A percentile compares a stretch with the other conserved stretches of the same genome.
Evolutionary conservation across 768 basidiomycete species (phyloP).

Genomic region (Chalciporus pseudorubinellus): DNA sequence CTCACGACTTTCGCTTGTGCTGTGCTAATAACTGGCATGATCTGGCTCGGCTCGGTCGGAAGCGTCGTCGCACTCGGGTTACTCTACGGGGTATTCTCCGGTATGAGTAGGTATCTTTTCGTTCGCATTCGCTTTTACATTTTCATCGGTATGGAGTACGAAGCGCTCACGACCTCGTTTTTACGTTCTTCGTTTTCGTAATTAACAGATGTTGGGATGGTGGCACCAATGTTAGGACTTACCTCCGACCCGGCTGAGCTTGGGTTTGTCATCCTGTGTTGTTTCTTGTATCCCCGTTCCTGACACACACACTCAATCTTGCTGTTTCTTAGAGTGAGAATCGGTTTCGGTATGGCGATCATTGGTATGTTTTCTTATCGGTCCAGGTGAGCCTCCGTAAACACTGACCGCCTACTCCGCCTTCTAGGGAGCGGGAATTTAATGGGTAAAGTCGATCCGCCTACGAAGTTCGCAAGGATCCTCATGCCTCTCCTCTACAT

Average conservation of each 20-base stretch:
- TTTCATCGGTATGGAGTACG: neutral
- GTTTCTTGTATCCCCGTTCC: slow-evolving; percentile 9
- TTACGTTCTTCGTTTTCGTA: neutral
- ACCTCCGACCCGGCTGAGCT: slow-evolving; percentile 49
- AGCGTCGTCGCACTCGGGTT: slow-evolving; percentile 45
- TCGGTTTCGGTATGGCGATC: slow-evolving; percentile 49
- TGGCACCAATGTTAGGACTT: slow-evolving; percentile 46
- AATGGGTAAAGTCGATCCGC: slow-evolving; percentile 18
- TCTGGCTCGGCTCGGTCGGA: slow-evolving; percentile 38
- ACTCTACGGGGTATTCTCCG: too few species aligned
- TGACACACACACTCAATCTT: too few species aligned
- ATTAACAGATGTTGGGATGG: slow-evolving; percentile 34
- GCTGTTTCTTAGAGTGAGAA: slow-evolving; percentile 24
- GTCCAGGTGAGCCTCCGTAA: too few species aligned
- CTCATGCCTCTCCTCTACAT: too few species aligned
- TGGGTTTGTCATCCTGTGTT: slow-evolving; percentile 32
- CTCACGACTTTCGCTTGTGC: slow-evolving; percentile 33
- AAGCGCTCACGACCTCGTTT: neutral
- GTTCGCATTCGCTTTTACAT: too few species aligned
- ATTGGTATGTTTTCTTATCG: slow-evolving; percentile 31
- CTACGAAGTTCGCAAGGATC: too few species aligned
- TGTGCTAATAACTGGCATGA: slow-evolving; percentile 43
- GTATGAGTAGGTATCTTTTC: slow-evolving; percentile 34
- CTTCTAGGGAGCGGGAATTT: slow-evolving; percentile 23
- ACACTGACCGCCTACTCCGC: neutral